Base-by-base conservation (phyloP, 805 yeast species). In the Lachancea thermotolerans region DNA sequence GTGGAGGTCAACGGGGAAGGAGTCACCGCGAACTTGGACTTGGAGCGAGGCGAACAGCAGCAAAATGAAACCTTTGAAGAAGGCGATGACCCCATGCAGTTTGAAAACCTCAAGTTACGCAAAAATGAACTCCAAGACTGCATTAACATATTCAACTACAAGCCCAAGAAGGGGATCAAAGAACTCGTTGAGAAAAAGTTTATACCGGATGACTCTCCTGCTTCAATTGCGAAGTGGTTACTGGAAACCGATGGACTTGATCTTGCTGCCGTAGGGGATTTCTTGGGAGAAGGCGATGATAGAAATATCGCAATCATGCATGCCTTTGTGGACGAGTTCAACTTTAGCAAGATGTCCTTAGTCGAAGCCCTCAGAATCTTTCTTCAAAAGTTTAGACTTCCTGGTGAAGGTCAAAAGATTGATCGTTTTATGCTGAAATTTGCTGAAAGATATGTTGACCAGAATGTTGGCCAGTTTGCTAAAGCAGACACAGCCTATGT, bases 351-450 rank as follows among this genome's bases (percentile, higher is more conserved):
- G 30, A 62, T 74, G 52, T 70, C 79, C 1, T 89, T 93, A 59
- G 89, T 90, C 12, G 95, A 83, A 54, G 95, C 98, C 0, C 70
- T 93, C 69, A 77, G 99, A 53, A 71, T 68, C 12, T 88, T 88
- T 58, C 72, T 93, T 48, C 99, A 95, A 59, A 74, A 79, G 39
- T 95, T 93, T 68, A 75, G 99, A 62, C 74, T 93, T 48, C 99
- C 99, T 2, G 99, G 99, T 41, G 99, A 93, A 67, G 90, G 96
- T 4, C 99, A 93, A 68, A 91, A 93, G 59, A 91, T 93, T 60
- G 99, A 93, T 71, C 76, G 99, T 55, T 88, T 82, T 60, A 87
- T 95, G 96, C 77, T 93, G 62, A 91, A 93, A 59, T 95, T 95
- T 70, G 99, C 99, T 4, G 95, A 88, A 65, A 75, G 95, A 53